A percentile compares a stretch with the other conserved stretches of the same genome.
Conservation (phyloP, 2,329 filamentous ascomycete species). For the Trichoderma aggressivum region DNA sequence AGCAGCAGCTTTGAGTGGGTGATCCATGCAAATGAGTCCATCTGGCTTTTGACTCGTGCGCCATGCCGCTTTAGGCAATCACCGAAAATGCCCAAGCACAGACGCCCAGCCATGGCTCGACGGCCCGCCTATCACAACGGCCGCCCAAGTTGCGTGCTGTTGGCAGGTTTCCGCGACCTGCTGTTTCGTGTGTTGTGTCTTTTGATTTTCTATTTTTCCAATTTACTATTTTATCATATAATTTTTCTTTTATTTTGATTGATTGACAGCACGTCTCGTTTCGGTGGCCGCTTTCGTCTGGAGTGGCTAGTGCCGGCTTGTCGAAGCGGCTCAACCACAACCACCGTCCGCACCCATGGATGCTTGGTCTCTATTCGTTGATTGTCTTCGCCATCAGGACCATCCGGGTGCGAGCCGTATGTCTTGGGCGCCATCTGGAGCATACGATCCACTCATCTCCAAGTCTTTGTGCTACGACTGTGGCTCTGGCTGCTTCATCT, state of each 20-base stretch:
- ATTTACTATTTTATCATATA: not conserved
- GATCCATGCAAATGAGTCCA: not conserved
- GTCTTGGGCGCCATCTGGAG: not conserved
- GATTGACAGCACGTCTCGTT: not conserved
- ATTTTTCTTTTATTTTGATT: not conserved
- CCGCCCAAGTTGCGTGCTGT: conserved; percentile 1
- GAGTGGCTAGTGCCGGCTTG: not conserved
- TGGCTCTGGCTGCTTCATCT: not conserved
- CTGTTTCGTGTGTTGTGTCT: not conserved
- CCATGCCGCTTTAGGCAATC: conserved; percentile 2
- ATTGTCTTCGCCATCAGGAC: not conserved
- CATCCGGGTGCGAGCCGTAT: not conserved
- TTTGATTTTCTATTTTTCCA: not conserved
- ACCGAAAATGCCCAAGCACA: conserved; percentile 2
- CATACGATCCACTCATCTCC: not conserved
- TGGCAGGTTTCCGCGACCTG: not conserved
- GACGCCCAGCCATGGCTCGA: not conserved
- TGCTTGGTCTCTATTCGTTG: not conserved
- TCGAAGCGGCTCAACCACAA: not conserved
- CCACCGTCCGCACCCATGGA: not conserved
- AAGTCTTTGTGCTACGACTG: not conserved
- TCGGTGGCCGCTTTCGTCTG: not conserved
- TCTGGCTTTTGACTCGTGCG: not conserved
- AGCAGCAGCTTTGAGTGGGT: not conserved
- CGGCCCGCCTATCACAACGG: not conserved